Base-by-base conservation (phyloP, 1,139 yeast species). In the Magnusiomyces magnusii region DNA sequence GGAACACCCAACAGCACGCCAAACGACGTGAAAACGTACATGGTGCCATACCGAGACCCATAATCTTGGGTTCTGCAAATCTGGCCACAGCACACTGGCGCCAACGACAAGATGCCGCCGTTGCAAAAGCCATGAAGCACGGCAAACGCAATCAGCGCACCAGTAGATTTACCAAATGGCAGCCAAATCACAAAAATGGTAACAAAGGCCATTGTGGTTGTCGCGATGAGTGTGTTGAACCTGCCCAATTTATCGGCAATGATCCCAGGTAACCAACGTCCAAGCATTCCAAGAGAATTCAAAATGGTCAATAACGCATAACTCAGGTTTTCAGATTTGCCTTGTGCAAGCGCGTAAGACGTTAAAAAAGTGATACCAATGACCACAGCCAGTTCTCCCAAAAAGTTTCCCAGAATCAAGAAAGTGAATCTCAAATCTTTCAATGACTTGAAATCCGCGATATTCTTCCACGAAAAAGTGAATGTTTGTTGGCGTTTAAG, bases 361-460 rank as follows among this genome's bases (percentile, higher is more conserved):
- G 85, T 79, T 59, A 80, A 75, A 65, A 81, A 84, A 0, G 87
- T 82, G 58, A 78, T 68, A 1, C 81, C 74, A 51, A 81, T 73
- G 51, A 85, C 76, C 50, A 85, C 70, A 1, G 86, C 76, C 56
- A 83, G 76, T 67, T 86, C 92, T n/a, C 82, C 75, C 57, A 80
- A 74, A 28, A 83, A 75, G 1, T 73, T 74, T 3, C 78, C 81
- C 27, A 77, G 54, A 1, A 77, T 76, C 42, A 77, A 73, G 59
- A 73, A 74, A 2, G 76, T 58, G 60, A 75, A 80, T 58, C 74
- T 71, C 50, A 67, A 63, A 55, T 80, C 83, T 49, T 69, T 67
- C 54, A 79, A 71, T 23, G 74, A 71, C 1, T 71, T 72, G 53
- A 73, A 64, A 52, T 72, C 74, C 17, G 53, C 21, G 21, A 57